A percentile compares a stretch with the other conserved stretches of the same genome.
phyloP scores from a whole-genome alignment of 2,329 filamentous ascomycete species.

The Davidsoniella virescens region DNA sequence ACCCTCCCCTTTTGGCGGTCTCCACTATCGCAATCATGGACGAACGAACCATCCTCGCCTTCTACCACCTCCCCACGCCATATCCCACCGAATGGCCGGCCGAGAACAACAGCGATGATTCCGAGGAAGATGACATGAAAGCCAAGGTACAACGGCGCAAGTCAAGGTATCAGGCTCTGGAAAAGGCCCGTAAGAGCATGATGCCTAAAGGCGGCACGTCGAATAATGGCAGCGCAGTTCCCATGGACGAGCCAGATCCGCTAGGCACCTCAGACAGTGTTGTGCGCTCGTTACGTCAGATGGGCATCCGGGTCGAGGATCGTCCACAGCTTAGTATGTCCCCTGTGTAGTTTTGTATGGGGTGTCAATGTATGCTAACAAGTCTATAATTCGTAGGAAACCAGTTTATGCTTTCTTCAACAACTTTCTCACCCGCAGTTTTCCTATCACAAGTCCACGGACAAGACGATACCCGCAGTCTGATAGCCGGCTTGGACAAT shows the following conservation, averaged over 20 bases:
- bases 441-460: conserved; percentile 89
- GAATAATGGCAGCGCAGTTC: conserved; percentile 50
- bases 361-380: conserved; percentile 14
- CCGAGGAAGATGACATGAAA: conserved; percentile 38
- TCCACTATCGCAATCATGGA: conserved; percentile 29
- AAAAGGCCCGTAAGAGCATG: conserved; percentile 52
- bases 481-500: conserved; percentile 68
- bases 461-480: conserved; percentile 62
- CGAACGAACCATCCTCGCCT: conserved; percentile 64
- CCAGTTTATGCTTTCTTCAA: conserved; percentile 87
- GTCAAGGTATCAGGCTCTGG: conserved; percentile 72
- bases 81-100: conserved; percentile 76
- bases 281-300: conserved; percentile 57
- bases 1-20: not conserved
- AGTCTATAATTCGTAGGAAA: conserved; percentile 40
- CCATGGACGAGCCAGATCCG: conserved; percentile 85
- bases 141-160: conserved; percentile 42
- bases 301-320: conserved; percentile 70
- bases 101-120: conserved; percentile 56
- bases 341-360: not conserved
- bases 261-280: conserved; percentile 80
- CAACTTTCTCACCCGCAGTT: conserved; percentile 79
- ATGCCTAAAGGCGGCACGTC: conserved; percentile 25
- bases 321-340: conserved; percentile 57
- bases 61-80: conserved; percentile 69